These are phyloP conservation scores for Tricholoma saponaceum DNA, from an alignment of 768 basidiomycete species.

Conservation along the genomic window DNA sequence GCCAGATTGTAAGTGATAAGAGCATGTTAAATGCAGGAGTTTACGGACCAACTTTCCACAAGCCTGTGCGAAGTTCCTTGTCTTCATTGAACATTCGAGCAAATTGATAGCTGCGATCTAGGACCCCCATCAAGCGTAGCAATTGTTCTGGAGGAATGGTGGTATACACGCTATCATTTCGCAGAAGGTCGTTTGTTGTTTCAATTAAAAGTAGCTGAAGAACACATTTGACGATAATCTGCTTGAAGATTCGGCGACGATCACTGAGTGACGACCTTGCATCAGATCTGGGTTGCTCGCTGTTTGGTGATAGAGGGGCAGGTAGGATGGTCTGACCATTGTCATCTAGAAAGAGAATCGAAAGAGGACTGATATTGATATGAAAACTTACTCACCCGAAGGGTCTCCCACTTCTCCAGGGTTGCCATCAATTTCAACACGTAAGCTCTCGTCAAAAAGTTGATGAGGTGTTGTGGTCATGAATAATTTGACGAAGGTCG, in stretches of 20 bases:
- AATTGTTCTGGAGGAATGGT: conserved; percentile 95
- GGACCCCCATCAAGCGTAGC: conserved; percentile 88
- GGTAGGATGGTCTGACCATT: conserved; percentile 72
- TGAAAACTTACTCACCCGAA: conserved; percentile 21
- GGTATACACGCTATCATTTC: conserved; percentile 86
- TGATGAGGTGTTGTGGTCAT: conserved; percentile 96
- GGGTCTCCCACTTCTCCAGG: conserved; percentile 52
- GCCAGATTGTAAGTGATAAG: background rate
- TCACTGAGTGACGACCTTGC: conserved; percentile 56
- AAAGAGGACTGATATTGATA: background rate
- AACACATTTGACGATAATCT: conserved; percentile 99
- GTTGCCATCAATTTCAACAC: conserved; percentile 73
- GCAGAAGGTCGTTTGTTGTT: conserved; percentile 92
- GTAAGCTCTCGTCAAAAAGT: conserved; percentile 87
- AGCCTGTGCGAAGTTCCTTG: conserved; percentile 90
- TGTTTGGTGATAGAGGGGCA: conserved; percentile 81
- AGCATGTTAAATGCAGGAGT: background rate
- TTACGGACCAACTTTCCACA: conserved; percentile 98
- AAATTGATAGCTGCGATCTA: conserved; percentile 97
- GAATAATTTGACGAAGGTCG: conserved; percentile 95
- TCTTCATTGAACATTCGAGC: conserved; percentile 97
- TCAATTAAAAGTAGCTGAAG: conserved; percentile 94
- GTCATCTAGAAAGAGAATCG: conserved; percentile 38
- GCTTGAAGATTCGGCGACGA: conserved; percentile 88
- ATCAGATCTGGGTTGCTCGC: conserved; percentile 46